Evolutionary conservation across 2,329 filamentous ascomycete species (phyloP).

Genomic region (Verticillium klebahnii): DNA sequence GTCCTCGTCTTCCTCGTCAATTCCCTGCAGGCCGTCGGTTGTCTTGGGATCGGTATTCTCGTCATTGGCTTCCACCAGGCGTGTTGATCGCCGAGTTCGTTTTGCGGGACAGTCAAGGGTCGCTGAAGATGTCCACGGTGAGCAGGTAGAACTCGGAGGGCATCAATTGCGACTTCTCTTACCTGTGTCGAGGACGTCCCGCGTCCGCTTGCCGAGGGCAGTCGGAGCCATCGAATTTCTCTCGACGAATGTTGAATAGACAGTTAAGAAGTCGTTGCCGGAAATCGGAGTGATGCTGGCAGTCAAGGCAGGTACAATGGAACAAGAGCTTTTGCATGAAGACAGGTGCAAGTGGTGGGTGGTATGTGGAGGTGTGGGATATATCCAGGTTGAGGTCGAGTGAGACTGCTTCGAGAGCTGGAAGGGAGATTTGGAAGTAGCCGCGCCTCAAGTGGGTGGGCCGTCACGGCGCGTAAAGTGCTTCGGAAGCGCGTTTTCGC

Average conservation of each 20-base stretch:
- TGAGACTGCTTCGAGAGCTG: neutral
- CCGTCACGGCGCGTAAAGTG: slow-evolving; percentile 3
- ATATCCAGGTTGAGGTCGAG: neutral
- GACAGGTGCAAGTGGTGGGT: neutral
- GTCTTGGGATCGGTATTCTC: slow-evolving; percentile 57
- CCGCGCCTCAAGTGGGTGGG: neutral
- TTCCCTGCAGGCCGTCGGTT: slow-evolving; percentile 35
- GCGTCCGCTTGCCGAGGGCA: slow-evolving; percentile 18
- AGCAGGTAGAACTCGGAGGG: slow-evolving; percentile 13
- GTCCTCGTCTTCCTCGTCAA: slow-evolving; percentile 31
- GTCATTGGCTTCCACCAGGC: slow-evolving; percentile 48
- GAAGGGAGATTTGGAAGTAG: neutral
- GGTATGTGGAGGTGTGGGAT: neutral
- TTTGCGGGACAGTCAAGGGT: slow-evolving; percentile 34
- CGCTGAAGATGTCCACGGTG: neutral
- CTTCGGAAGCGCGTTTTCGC: neutral
- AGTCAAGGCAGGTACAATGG: neutral
- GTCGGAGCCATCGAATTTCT: slow-evolving; percentile 14
- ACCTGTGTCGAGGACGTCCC: slow-evolving; percentile 15
- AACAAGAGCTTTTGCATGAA: neutral
- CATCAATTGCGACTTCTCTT: neutral
- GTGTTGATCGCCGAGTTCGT: slow-evolving; percentile 38
- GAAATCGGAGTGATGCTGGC: neutral
- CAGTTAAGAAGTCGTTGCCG: neutral
- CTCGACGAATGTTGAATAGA: neutral